phyloP scores from a whole-genome alignment of 192 early-diverging fungal species.

The Umbelopsis vinacea region DNA sequence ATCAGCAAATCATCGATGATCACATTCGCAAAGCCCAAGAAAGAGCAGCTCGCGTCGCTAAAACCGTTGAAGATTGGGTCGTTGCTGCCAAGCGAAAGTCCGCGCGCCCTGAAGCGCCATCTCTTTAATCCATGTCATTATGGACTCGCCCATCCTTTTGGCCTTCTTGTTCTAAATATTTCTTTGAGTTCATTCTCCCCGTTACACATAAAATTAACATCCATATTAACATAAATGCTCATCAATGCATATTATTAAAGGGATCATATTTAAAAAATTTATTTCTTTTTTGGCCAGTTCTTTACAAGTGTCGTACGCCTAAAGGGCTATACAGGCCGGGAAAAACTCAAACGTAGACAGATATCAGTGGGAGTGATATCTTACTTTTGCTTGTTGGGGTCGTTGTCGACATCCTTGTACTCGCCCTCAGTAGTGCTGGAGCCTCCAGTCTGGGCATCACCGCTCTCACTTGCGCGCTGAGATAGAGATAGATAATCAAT shows the following conservation, averaged over 20 bases:
- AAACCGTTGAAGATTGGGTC: conserved; percentile 18
- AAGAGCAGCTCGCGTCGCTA: conserved; percentile 7
- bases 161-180: background rate
- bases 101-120: background rate
- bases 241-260: background rate
- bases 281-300: background rate
- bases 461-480: conserved; percentile 20
- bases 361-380: too few species aligned
- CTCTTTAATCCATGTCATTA: background rate
- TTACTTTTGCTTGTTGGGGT: conserved; percentile 23
- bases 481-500: background rate
- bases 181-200: background rate
- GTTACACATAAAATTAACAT: background rate
- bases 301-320: background rate
- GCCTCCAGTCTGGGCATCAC: conserved; percentile 5
- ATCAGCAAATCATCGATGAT: conserved; percentile 5
- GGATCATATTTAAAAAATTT: background rate
- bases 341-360: too few species aligned
- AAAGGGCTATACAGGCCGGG: background rate
- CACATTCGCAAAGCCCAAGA: conserved; percentile 20
- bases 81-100: conserved; percentile 14
- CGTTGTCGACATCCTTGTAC: conserved; percentile 33
- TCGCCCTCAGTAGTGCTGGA: conserved; percentile 31
- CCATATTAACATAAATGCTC: background rate
- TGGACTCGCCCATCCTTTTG: background rate